phyloP scores from a whole-genome alignment of 164 flowering plant species.

The Macadamia integrifolia region DNA sequence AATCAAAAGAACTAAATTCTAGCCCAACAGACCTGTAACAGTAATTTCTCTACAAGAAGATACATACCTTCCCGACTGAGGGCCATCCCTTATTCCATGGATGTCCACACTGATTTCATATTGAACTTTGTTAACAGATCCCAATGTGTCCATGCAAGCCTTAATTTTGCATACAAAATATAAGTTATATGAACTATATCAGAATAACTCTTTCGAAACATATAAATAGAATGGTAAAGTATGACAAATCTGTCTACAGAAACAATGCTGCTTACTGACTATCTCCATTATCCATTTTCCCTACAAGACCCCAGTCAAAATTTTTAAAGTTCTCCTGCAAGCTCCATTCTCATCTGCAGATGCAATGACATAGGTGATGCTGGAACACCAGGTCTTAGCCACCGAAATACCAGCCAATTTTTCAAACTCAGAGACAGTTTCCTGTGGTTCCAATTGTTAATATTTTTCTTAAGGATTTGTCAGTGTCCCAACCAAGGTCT shows the following conservation, averaged over 20 bases:
- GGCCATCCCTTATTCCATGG: constrained; percentile 74
- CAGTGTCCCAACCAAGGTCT: not conserved
- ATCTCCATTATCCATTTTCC: constrained; percentile 89
- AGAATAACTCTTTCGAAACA: too few relatives aligned
- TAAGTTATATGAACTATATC: not conserved
- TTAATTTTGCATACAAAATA: constrained; percentile 46
- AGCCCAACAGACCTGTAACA: not conserved
- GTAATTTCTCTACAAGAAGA: not conserved
- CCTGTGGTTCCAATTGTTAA: constrained; percentile 42
- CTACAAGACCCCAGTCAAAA: constrained; percentile 81
- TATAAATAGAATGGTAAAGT: not conserved
- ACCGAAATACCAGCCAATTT: constrained; percentile 46
- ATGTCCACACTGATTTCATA: constrained; percentile 66
- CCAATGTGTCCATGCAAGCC: constrained; percentile 60
- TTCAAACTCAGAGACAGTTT: constrained; percentile 50
- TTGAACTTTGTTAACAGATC: constrained; percentile 53
- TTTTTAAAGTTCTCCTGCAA: constrained; percentile 82
- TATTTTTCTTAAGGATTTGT: not conserved
- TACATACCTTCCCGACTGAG: constrained; percentile 64
- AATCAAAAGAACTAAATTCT: too few relatives aligned
- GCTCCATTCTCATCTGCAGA: constrained; percentile 84
- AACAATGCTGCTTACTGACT: constrained; percentile 54
- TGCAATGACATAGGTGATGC: constrained; percentile 84
- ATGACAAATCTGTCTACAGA: not conserved
- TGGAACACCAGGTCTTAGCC: constrained; percentile 55